Evolutionary conservation across 345 rosid genomes (phyloP).

Genomic region (sweet orange (Citrus sinensis)): DVS_A1.0 CM039168.1:7923501-7924000

Average conservation of each 20-base stretch:
- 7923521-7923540: constrained; percentile 27
- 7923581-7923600: constrained; percentile 22
- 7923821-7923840: neutral
- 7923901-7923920: neutral
- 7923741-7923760: constrained; percentile 3
- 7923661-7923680: constrained; percentile 73
- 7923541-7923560: constrained; percentile 11
- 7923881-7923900: neutral
- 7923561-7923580: constrained; percentile 23
- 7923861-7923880: neutral
- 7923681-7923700: constrained; percentile 35
- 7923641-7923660: constrained; percentile 76
- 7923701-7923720: neutral
- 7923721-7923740: neutral
- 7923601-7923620: constrained; percentile 51
- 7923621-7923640: constrained; percentile 49
- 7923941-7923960: neutral
- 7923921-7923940: neutral
- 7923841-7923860: neutral
- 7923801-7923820: neutral
- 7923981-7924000: neutral
- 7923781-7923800: neutral
- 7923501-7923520: constrained; percentile 35
- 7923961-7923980: neutral
- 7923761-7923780: neutral